Conservation (phyloP, 2,329 filamentous ascomycete species). For the Colletotrichum sidae region DNA sequence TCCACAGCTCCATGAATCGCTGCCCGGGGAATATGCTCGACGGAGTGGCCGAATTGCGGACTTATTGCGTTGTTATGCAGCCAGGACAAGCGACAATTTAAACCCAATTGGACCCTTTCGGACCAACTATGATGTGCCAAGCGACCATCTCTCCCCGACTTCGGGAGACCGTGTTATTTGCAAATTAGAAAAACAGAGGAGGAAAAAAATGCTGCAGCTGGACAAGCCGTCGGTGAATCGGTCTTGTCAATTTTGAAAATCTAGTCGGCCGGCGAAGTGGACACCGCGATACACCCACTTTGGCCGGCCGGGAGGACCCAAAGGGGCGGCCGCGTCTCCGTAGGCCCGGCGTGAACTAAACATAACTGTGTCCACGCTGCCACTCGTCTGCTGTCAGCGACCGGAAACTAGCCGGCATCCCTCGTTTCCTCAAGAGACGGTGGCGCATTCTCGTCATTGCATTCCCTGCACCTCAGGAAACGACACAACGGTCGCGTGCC, state of each 20-base stretch:
- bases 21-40: slow-evolving; percentile 11
- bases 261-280: slow-evolving; percentile 13
- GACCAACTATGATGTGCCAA: too few species aligned
- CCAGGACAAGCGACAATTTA: slow-evolving; percentile 12
- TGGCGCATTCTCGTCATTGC: slow-evolving; percentile 1
- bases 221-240: too few species aligned
- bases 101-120: background rate
- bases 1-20: slow-evolving; percentile 18
- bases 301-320: slow-evolving; percentile 1
- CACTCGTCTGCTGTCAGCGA: too few species aligned
- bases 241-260: background rate
- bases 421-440: slow-evolving; percentile 1
- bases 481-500: too few species aligned
- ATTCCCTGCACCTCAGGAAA: background rate
- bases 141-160: background rate
- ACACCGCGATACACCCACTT: background rate
- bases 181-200: too few species aligned
- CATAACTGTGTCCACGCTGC: too few species aligned
- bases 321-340: slow-evolving; percentile 6
- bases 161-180: background rate
- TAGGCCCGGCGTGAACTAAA: background rate
- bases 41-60: slow-evolving; percentile 10
- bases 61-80: slow-evolving; percentile 8
- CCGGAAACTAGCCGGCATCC: background rate
- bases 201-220: too few species aligned